phyloP scores from a whole-genome alignment of 192 early-diverging fungal genomes.

The Coemansia sp. region DNA sequence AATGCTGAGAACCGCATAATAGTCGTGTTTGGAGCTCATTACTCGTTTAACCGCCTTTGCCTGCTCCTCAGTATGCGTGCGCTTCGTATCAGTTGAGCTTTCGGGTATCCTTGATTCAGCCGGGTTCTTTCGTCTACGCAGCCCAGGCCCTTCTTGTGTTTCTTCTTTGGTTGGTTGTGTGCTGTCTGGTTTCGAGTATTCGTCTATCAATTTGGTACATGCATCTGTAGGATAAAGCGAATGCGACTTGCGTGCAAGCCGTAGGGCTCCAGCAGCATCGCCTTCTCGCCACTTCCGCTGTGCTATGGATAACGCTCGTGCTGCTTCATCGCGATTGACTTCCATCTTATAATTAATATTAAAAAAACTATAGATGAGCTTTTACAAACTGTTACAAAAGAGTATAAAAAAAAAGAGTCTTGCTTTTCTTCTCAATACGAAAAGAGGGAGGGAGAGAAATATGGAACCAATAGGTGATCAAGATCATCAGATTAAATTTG shows the following conservation, averaged over 20 bases:
- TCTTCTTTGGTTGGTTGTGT: not conserved
- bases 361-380: constrained; percentile 5
- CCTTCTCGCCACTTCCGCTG: constrained; percentile 65
- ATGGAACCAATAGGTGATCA: not conserved
- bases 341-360: constrained; percentile 56
- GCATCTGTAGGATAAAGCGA: constrained; percentile 73
- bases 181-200: constrained; percentile 1
- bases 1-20: constrained; percentile 80
- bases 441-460: not conserved
- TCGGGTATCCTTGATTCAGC: constrained; percentile 13
- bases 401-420: not conserved
- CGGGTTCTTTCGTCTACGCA: constrained; percentile 18
- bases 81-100: not conserved
- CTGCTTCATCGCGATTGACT: constrained; percentile 87
- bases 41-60: constrained; percentile 76
- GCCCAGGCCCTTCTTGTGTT: constrained; percentile 2
- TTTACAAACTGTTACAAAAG: not conserved
- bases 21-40: constrained; percentile 70
- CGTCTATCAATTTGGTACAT: constrained; percentile 60
- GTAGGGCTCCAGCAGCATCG: constrained; percentile 70
- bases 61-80: constrained; percentile 74
- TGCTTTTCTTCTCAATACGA: too few relatives aligned
- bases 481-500: not conserved
- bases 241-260: constrained; percentile 81
- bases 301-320: constrained; percentile 74